phyloP scores from a whole-genome alignment of 108 stramenopile species.

The Seminavis robusta region DNA sequence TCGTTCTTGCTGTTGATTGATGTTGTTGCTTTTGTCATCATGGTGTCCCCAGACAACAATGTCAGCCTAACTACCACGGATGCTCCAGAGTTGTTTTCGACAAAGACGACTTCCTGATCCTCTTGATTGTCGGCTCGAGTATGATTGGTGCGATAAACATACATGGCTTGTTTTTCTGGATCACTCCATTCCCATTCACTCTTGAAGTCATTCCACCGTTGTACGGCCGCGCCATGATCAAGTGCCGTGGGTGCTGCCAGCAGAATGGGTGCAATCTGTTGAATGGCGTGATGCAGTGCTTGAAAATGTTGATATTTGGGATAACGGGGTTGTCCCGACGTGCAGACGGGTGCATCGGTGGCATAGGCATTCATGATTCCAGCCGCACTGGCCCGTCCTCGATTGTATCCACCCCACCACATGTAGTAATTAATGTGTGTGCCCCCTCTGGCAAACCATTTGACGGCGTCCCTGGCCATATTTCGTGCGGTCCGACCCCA shows the following conservation, averaged over 20 bases:
- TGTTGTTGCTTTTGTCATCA: too few relatives aligned
- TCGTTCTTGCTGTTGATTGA: not conserved
- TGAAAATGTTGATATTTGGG: slow-evolving; percentile 54
- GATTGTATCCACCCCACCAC: slow-evolving; percentile 55
- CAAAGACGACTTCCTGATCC: slow-evolving; percentile 20
- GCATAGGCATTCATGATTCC: slow-evolving; percentile 56
- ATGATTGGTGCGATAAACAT: slow-evolving; percentile 12
- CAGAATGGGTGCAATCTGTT: slow-evolving; percentile 24
- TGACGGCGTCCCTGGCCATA: slow-evolving; percentile 26
- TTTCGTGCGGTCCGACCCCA: slow-evolving; percentile 49
- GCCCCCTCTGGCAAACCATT: slow-evolving; percentile 69
- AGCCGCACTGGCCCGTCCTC: slow-evolving; percentile 38
- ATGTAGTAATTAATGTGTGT: slow-evolving; percentile 64
- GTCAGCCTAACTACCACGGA: slow-evolving; percentile 15
- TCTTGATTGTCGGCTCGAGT: not conserved
- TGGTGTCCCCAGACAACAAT: too few relatives aligned
- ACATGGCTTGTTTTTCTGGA: slow-evolving; percentile 25
- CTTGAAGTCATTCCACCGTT: slow-evolving; percentile 10
- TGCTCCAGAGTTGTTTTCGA: slow-evolving; percentile 30
- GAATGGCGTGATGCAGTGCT: slow-evolving; percentile 36
- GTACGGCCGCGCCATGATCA: not conserved
- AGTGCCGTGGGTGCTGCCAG: slow-evolving; percentile 24
- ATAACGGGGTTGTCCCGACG: slow-evolving; percentile 41
- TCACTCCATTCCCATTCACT: slow-evolving; percentile 19
- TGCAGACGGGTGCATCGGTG: slow-evolving; percentile 42